Evolutionary conservation across 2,329 filamentous ascomycete species (phyloP).

Genomic region (Penicillium janthinellum): DNA sequence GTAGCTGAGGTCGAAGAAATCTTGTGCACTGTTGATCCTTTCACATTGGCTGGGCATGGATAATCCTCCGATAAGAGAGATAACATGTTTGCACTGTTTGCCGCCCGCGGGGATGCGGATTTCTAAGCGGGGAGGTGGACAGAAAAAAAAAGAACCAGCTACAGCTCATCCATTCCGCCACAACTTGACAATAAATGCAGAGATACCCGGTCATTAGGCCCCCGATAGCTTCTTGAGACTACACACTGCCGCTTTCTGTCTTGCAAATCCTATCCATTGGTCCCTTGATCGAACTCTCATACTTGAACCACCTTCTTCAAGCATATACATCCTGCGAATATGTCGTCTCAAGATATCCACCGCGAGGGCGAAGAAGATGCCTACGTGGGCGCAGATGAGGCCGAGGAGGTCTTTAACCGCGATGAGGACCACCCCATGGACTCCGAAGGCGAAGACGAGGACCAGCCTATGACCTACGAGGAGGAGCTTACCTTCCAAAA

Average conservation of each 20-base stretch:
- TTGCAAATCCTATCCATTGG: background rate
- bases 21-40: background rate
- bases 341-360: conserved; percentile 40
- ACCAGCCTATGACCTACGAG: conserved; percentile 52
- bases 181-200: conserved; percentile 1
- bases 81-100: conserved; percentile 25
- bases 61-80: background rate
- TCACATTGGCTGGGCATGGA: too few relatives aligned
- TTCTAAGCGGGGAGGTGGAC: conserved; percentile 28
- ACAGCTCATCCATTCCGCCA: conserved; percentile 9
- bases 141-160: conserved; percentile 25
- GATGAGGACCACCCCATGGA: conserved; percentile 77
- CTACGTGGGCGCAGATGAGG: conserved; percentile 76
- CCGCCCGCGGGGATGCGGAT: conserved; percentile 26
- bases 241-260: background rate
- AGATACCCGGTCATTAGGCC: background rate
- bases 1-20: background rate
- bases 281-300: background rate
- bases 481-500: conserved; percentile 76
- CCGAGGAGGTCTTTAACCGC: conserved; percentile 72
- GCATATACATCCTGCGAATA: conserved; percentile 19
- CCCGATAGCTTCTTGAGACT: background rate
- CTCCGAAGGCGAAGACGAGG: conserved; percentile 62
- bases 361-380: conserved; percentile 66
- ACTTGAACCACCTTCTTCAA: background rate